phyloP scores from a whole-genome alignment of 2,329 filamentous ascomycete species.

The Penicillium sp. region DNA sequence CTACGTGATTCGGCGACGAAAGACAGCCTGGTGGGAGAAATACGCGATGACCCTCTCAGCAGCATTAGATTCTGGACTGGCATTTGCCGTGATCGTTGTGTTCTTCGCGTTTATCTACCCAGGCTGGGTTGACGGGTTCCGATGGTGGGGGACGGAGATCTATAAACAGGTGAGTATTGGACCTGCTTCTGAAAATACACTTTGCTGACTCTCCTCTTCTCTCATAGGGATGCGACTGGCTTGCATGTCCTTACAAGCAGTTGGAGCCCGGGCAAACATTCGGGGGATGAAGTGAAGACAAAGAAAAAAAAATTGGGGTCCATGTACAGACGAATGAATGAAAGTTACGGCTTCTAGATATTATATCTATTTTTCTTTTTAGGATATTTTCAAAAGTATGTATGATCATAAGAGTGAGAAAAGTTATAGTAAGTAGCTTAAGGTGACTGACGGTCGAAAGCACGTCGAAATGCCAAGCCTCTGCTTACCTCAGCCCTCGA shows the following conservation, averaged over 20 bases:
- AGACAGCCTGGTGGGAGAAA: slow-evolving; percentile 80
- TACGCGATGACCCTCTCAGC: slow-evolving; percentile 87
- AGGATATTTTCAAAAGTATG: background rate
- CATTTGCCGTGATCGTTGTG: slow-evolving; percentile 75
- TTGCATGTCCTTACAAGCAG: slow-evolving; percentile 66
- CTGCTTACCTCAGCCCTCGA: background rate
- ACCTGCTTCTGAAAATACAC: background rate
- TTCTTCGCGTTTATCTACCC: slow-evolving; percentile 87
- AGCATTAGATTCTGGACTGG: slow-evolving; percentile 75
- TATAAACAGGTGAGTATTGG: slow-evolving; percentile 58
- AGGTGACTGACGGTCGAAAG: background rate
- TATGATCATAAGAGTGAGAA: background rate
- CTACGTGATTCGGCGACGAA: slow-evolving; percentile 64
- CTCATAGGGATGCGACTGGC: slow-evolving; percentile 69
- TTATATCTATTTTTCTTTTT: background rate
- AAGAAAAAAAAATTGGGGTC: background rate
- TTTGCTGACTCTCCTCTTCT: background rate
- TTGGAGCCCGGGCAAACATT: slow-evolving; percentile 63
- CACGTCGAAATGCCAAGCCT: background rate
- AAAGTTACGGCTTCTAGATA: background rate
- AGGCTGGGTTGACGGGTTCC: slow-evolving; percentile 66
- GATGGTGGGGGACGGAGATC: slow-evolving; percentile 85
- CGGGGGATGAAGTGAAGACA: slow-evolving; percentile 46
- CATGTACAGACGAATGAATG: background rate
- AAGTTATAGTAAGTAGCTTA: background rate